Base-by-base conservation (phyloP, 495 filamentous ascomycete genomes). In the Penicillium dipodomyicola region DNA sequence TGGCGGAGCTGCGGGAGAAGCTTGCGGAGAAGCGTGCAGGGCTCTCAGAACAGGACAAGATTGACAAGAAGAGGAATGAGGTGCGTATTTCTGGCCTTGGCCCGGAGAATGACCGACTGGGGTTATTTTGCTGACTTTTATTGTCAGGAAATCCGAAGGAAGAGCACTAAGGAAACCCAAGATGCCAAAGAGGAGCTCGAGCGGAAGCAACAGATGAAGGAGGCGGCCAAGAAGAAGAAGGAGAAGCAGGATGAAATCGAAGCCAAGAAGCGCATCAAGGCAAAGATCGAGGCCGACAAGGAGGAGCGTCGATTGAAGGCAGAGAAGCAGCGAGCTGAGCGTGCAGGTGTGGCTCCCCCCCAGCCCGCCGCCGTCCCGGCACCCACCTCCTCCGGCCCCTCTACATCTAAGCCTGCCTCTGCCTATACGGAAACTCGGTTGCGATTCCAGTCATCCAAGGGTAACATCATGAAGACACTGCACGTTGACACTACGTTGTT, bases 201-300 rank as follows among this genome's bases (percentile, higher is more conserved):
- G 67, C 85, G 85, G 67, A 95, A 96, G 67, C 89, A 97, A 75
- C 86, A 87, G 64, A 75, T 96, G 62, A 96, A 97, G 69, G 90
- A 95, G 60, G 92, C 91, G 1, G 86, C 84, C 49, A 82, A 83
- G 58, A 95, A 96, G 76, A 83, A 86, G 56, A 78, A 83, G 65
- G 94, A 99, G 73, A 96, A 96, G 78, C 77, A 81, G 33, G 90
- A 87, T 6, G 94, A 97, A n/a, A 68, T 87, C 37, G 89, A 87
- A 43, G 93, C 92, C 5, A 93, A 92, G 75, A 87, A 87, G 73
- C 83, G 87, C 30, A 90, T 96, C 67, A 88, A 90, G 74, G 91
- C 90, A 49, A 91, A 88, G 77, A 97, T 99, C 43, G 90, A 90
- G 54, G 91, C 89, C 10, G 91, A 96, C 72, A 95, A 90, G 74